These are phyloP conservation scores for Rutstroemia sydowiana DNA, from an alignment of 2,329 filamentous ascomycete species.

Conservation along the genomic window DNA sequence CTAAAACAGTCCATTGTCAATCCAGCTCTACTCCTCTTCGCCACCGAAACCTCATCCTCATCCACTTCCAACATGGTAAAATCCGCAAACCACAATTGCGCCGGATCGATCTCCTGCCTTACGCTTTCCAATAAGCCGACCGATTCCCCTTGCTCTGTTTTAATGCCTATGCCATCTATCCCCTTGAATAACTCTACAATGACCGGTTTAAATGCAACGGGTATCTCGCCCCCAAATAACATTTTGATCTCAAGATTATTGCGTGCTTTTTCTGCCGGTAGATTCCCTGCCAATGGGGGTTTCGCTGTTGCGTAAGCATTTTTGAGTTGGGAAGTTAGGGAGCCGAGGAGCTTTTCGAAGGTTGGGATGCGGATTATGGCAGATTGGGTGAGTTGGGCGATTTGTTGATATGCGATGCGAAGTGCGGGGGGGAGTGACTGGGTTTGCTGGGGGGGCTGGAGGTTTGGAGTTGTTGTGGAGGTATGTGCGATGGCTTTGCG, in stretches of 20 bases:
- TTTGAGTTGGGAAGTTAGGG: conserved; percentile 23
- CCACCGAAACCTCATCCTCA: conserved; percentile 21
- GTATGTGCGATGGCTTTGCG: conserved; percentile 24
- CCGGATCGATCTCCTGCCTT: conserved; percentile 28
- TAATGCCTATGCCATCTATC: conserved; percentile 1
- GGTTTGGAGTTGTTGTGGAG: conserved; percentile 3
- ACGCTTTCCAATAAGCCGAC: conserved; percentile 10
- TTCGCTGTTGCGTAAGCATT: conserved; percentile 21
- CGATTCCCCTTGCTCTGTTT: not conserved
- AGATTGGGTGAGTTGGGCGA: conserved; percentile 24
- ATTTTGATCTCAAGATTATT: conserved; percentile 29
- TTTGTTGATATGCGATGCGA: conserved; percentile 26
- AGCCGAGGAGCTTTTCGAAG: conserved; percentile 26
- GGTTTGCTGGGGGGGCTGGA: conserved; percentile 4
- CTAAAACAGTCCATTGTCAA: conserved; percentile 28
- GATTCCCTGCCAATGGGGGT: conserved; percentile 16
- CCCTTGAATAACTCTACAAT: conserved; percentile 27
- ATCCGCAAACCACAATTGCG: conserved; percentile 29
- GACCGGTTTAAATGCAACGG: conserved; percentile 27
- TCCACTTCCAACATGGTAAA: conserved; percentile 28
- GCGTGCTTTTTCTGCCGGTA: conserved; percentile 18
- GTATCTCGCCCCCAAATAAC: conserved; percentile 27
- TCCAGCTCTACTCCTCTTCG: conserved; percentile 14
- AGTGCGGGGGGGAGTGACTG: conserved; percentile 21
- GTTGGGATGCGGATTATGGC: conserved; percentile 26